Evolutionary conservation across 2,329 filamentous ascomycete species (phyloP), one percentile per base, ranked within the genome.

Genomic region (Colletotrichum sp.): DNA sequence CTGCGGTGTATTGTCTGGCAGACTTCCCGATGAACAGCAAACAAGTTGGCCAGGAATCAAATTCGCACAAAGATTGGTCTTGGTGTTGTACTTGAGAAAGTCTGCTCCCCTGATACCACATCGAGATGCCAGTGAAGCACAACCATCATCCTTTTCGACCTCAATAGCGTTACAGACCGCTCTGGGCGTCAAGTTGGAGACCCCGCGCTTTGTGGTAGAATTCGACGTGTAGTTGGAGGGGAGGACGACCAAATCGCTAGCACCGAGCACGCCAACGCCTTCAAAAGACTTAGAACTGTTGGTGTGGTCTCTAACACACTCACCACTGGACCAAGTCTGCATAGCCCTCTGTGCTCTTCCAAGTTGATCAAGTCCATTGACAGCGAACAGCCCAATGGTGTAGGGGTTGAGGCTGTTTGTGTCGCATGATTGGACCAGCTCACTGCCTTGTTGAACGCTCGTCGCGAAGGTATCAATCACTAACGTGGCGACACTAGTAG

Each of bases 11-110:
- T 81, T 71, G 66, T 84, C 81, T 0, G 85, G 85, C 1, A 85
- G 78, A 0, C 77, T 79, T 4, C 86, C 86, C 1, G 79, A 39
- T 10, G 81, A 82, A 72, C 85, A 87, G 78, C 85, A 87, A 1
- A 86, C 83, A 57, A 78, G 81, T 77, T 86, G 81, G 26, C 81
- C 81, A 0, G 80, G 78, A 7, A 71, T 70, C 1, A 89, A 80
- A 0, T 76, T 82, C 4, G 80, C 77, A 69, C 85, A 87, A 2
- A 85, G 39, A 48, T 48, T n/a, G 39, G 39, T 28, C 4, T 28
- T 70, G 7, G 79, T 72, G 75, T 84, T 82, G 69, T 81, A 81
- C 64, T 79, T 79, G 1, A 75, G 80, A 48, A 83, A 83, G 39
- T 80, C 74, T 5, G 72, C 60, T 0, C 32, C 72, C 6, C 74